These are phyloP conservation scores for Xerocomus nothofagi DNA, from an alignment of 1,284 basidiomycete genomes.

Conservation along the genomic window DNA sequence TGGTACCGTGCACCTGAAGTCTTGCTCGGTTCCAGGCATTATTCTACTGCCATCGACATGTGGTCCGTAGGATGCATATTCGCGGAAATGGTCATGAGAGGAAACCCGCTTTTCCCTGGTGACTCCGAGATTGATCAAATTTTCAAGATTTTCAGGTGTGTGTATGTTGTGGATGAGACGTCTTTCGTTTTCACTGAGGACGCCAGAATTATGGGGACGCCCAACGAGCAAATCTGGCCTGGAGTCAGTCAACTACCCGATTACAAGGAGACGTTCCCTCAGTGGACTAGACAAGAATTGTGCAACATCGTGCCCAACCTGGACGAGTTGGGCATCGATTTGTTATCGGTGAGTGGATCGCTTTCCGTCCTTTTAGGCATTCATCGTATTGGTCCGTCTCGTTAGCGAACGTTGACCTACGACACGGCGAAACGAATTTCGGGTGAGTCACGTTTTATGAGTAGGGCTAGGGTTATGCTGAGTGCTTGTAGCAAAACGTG, in stretches of 20 bases:
- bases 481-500: conserved; percentile 70
- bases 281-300: conserved; percentile 82
- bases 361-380: background rate
- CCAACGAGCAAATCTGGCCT: conserved; percentile 90
- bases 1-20: conserved; percentile 99
- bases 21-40: conserved; percentile 92
- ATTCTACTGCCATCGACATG: conserved; percentile 97
- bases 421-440: conserved; percentile 95
- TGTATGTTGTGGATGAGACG: conserved; percentile 44
- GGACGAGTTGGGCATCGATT: conserved; percentile 74
- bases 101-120: conserved; percentile 92
- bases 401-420: conserved; percentile 82
- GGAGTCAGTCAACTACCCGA: conserved; percentile 89
- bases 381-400: too few relatives aligned
- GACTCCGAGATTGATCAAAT: conserved; percentile 99
- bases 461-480: conserved; percentile 10
- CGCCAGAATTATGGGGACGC: conserved; percentile 87
- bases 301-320: conserved; percentile 64
- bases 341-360: conserved; percentile 63
- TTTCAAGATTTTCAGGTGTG: conserved; percentile 96
- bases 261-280: conserved; percentile 96
- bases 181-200: conserved; percentile 5
- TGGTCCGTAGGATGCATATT: conserved; percentile 98
- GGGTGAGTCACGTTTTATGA: conserved; percentile 46
- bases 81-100: conserved; percentile 89